These are phyloP conservation scores for Acanthamoeba sp. DNA, from an alignment of 208 protist species.

Conservation along the genomic window DNA sequence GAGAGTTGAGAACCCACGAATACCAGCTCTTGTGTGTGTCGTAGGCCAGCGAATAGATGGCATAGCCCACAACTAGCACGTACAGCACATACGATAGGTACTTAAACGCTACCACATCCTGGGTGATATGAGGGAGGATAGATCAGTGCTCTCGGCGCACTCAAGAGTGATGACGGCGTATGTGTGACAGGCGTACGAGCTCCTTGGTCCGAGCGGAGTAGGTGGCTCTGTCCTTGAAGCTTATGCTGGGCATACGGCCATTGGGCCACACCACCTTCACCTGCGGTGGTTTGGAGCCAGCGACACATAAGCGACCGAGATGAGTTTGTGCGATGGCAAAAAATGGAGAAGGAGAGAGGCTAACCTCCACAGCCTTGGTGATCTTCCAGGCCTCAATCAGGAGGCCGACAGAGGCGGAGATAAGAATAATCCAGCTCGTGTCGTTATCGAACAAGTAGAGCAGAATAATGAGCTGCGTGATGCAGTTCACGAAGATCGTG, in stretches of 20 bases:
- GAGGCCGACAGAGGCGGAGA: slow-evolving; percentile 92
- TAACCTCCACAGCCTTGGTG: slow-evolving; percentile 90
- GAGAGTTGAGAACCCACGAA: slow-evolving; percentile 86
- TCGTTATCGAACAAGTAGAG: slow-evolving; percentile 98
- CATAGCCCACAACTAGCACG: slow-evolving; percentile 95
- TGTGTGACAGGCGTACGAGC: not conserved
- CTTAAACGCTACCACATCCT: slow-evolving; percentile 95
- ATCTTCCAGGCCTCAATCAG: slow-evolving; percentile 98
- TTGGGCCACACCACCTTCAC: not conserved
- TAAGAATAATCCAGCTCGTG: slow-evolving; percentile 93
- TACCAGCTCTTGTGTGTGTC: slow-evolving; percentile 95
- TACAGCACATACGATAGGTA: slow-evolving; percentile 95
- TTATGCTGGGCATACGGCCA: slow-evolving; percentile 41
- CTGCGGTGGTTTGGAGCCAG: not conserved
- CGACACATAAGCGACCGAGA: not conserved
- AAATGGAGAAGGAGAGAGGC: not conserved
- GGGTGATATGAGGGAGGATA: not conserved
- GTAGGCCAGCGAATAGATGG: slow-evolving; percentile 96
- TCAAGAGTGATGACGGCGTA: not conserved
- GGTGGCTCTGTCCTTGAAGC: slow-evolving; percentile 73
- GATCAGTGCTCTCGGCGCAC: not conserved
- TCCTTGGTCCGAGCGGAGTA: slow-evolving; percentile 85
- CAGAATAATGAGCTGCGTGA: slow-evolving; percentile 97
- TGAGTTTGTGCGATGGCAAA: not conserved
- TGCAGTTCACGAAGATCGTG: slow-evolving; percentile 95